A percentile compares a stretch with the other conserved stretches of the same genome.
Evolutionary conservation across 257 asterid species (phyloP).

Genomic region (Solanum bukasovii): DNA sequence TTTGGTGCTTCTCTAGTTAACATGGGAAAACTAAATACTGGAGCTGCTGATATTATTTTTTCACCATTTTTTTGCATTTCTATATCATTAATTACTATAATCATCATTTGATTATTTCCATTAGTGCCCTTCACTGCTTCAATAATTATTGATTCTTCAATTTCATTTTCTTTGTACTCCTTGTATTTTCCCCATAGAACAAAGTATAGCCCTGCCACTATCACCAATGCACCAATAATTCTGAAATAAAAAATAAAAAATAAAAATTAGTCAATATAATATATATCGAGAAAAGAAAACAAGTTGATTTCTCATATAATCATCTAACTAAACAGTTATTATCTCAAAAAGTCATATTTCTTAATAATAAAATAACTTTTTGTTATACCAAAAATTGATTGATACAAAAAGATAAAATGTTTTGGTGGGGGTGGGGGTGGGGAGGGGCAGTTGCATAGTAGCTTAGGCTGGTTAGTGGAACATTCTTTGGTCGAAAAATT

Average conservation of each 20-base stretch:
- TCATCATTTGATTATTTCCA: constrained; percentile 3
- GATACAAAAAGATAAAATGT: neutral
- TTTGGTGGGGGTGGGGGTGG: neutral
- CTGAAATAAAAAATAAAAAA: neutral
- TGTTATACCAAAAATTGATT: too few relatives aligned
- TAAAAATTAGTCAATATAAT: neutral
- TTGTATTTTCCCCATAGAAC: constrained; percentile 59
- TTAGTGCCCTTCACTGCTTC: constrained; percentile 34
- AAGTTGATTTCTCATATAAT: neutral
- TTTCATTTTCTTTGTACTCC: constrained; percentile 33
- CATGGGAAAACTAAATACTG: constrained; percentile 31
- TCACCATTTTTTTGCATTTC: constrained; percentile 7
- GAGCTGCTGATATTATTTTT: neutral
- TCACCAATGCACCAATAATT: constrained; percentile 34
- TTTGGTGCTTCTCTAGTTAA: constrained; percentile 48
- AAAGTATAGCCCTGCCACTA: constrained; percentile 43
- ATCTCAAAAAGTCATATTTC: neutral
- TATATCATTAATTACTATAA: constrained; percentile 23
- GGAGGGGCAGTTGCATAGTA: neutral
- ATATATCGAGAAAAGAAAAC: neutral
- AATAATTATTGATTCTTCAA: constrained; percentile 7
- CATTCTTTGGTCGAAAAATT: rapidly evolving
- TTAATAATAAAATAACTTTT: too few relatives aligned
- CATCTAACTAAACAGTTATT: neutral
- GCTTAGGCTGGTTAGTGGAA: neutral